Evolutionary conservation across 257 asterid genomes (phyloP).

Genomic region (Mentha longifolia): DNA sequence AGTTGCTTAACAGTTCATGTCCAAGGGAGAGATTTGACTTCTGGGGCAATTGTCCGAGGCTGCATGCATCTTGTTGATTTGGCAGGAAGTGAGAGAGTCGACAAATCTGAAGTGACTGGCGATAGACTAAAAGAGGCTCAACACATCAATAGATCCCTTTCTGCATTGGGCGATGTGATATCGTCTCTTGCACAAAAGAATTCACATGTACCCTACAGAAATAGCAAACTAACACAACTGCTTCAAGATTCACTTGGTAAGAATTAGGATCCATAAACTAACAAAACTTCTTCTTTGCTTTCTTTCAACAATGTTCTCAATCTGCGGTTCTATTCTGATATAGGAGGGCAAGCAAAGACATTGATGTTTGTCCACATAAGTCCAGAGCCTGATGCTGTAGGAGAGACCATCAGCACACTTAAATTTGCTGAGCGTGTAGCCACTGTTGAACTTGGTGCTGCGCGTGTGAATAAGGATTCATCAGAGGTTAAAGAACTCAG

Average conservation of each 20-base stretch:
- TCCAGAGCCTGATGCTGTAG: conserved; percentile 88
- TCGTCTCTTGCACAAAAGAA: conserved; percentile 90
- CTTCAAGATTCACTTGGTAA: conserved; percentile 99
- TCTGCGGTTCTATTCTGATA: not conserved
- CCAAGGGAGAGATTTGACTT: conserved; percentile 84
- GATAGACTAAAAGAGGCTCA: conserved; percentile 98
- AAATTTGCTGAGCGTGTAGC: conserved; percentile 99
- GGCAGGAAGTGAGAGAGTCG: conserved; percentile 99
- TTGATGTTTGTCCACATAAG: conserved; percentile 97
- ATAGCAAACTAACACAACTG: conserved; percentile 95
- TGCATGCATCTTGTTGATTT: conserved; percentile 99
- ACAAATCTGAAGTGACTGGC: conserved; percentile 96
- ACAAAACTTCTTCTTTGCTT: conserved; percentile 16
- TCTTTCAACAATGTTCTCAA: conserved; percentile 23
- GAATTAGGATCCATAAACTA: conserved; percentile 24
- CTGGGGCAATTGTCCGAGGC: conserved; percentile 81
- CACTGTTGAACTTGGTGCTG: conserved; percentile 98
- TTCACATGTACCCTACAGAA: conserved; percentile 88
- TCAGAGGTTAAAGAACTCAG: conserved; percentile 88
- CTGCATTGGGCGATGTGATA: conserved; percentile 98
- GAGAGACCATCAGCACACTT: conserved; percentile 95
- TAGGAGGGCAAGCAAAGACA: conserved; percentile 99
- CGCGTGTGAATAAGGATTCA: conserved; percentile 83
- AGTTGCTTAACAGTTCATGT: conserved; percentile 97
- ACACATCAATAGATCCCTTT: conserved; percentile 87